These are phyloP conservation scores for Letharia lupina DNA, from an alignment of 495 filamentous ascomycete genomes.

Conservation along the genomic window DNA sequence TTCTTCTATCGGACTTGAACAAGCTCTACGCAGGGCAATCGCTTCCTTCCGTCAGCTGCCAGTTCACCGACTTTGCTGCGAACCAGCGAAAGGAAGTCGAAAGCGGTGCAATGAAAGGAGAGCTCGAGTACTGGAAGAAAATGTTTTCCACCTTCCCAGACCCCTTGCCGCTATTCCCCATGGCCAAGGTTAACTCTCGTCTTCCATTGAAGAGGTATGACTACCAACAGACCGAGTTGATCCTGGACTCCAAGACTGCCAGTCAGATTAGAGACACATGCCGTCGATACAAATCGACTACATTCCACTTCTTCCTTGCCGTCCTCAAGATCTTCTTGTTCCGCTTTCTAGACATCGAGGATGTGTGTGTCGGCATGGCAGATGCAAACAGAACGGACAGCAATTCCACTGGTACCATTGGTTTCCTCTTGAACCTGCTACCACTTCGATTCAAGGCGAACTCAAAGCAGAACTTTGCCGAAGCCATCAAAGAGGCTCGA, in stretches of 20 bases:
- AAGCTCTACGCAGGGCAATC: slow-evolving; percentile 29
- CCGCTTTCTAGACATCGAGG: slow-evolving; percentile 22
- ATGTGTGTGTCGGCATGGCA: slow-evolving; percentile 39
- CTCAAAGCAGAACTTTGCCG: slow-evolving; percentile 1
- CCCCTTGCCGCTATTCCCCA: slow-evolving; percentile 28
- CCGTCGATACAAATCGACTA: slow-evolving; percentile 12
- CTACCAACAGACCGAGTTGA: slow-evolving; percentile 1
- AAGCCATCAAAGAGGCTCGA: slow-evolving; percentile 16
- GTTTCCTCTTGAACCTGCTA: slow-evolving; percentile 40
- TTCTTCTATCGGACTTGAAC: slow-evolving; percentile 36
- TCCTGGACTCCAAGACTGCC: background rate
- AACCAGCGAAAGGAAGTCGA: background rate
- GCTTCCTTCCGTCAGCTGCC: slow-evolving; percentile 3
- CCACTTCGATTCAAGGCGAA: slow-evolving; percentile 33
- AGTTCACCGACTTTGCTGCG: slow-evolving; percentile 2
- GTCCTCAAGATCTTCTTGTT: slow-evolving; percentile 28
- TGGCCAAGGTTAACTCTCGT: slow-evolving; percentile 14
- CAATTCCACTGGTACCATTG: slow-evolving; percentile 26
- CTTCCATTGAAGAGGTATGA: slow-evolving; percentile 2
- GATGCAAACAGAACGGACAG: slow-evolving; percentile 26
- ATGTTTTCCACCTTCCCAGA: slow-evolving; percentile 20
- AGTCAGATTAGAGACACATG: slow-evolving; percentile 9
- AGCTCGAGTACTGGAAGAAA: slow-evolving; percentile 29
- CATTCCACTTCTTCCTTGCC: slow-evolving; percentile 41
- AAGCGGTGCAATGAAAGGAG: slow-evolving; percentile 18